Percentiles rank a stretch among this genome's conserved stretches.
These are phyloP conservation scores for Psilocybe subaeruginosa DNA, from an alignment of 768 basidiomycete genomes.

Conservation along the genomic window DNA sequence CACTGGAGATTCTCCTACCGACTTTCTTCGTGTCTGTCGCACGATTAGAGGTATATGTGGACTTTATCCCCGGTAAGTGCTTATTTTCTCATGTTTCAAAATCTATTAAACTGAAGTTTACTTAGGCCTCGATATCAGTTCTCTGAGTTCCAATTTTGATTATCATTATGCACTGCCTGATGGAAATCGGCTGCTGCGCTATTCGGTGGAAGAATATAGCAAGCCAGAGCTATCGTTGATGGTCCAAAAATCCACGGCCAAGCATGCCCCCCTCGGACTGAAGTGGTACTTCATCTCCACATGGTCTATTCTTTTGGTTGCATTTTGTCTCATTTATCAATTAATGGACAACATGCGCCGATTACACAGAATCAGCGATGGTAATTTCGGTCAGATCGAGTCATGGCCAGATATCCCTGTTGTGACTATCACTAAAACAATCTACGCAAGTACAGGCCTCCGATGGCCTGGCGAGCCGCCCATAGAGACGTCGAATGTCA, in stretches of 20 bases:
- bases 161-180: conserved; percentile 45
- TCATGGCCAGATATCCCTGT: conserved; percentile 28
- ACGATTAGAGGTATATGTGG: conserved; percentile 63
- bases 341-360: conserved; percentile 30
- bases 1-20: conserved; percentile 57
- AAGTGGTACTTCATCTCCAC: conserved; percentile 26
- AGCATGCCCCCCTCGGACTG: conserved; percentile 17
- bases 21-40: conserved; percentile 75
- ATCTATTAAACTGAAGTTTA: conserved; percentile 9
- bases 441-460: conserved; percentile 27
- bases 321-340: conserved; percentile 28
- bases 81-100: conserved; percentile 9
- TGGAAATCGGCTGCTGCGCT: conserved; percentile 57
- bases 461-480: conserved; percentile 29
- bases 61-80: conserved; percentile 52
- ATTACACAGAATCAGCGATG: conserved; percentile 29
- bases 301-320: conserved; percentile 32
- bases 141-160: conserved; percentile 57
- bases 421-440: conserved; percentile 45
- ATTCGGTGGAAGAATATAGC: conserved; percentile 59
- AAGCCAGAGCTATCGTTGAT: conserved; percentile 53
- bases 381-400: conserved; percentile 23
- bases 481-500: conserved; percentile 13
- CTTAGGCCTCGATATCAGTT: conserved; percentile 44
- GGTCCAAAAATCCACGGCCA: conserved; percentile 24